A percentile compares a stretch with the other conserved stretches of the same genome.
Evolutionary conservation across 225 moss, liverwort and hornwort species (phyloP).

Genomic region (Ulota crispa): DNA sequence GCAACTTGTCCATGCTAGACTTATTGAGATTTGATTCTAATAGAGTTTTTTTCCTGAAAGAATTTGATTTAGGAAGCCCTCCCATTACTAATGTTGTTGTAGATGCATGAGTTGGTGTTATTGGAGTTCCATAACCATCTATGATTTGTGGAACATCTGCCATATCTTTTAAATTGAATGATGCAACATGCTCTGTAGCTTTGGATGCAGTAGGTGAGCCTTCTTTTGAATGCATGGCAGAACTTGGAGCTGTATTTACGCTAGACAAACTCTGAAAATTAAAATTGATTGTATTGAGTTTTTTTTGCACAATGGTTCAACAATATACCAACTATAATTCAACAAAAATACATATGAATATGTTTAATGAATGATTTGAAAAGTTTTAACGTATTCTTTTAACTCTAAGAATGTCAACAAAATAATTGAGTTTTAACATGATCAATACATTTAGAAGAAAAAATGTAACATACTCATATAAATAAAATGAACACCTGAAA

Average conservation of each 20-base stretch:
- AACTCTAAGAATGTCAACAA: no score
- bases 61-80: conserved; percentile 53
- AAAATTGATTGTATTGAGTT: not conserved
- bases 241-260: conserved; percentile 56
- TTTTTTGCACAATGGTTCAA: not conserved
- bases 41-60: conserved; percentile 62
- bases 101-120: conserved; percentile 53
- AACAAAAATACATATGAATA: not conserved
- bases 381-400: no score
- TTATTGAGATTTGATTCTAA: conserved; percentile 74
- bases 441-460: not conserved
- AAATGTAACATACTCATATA: not conserved
- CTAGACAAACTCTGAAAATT: conserved; percentile 40
- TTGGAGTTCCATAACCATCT: conserved; percentile 26
- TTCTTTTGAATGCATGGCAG: conserved; percentile 68
- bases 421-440: no score
- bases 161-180: conserved; percentile 47
- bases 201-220: conserved; percentile 56
- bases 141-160: conserved; percentile 27
- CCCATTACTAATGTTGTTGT: conserved; percentile 25
- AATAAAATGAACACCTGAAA: conserved; percentile 38
- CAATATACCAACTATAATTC: not conserved
- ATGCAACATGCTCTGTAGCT: conserved; percentile 27
- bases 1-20: conserved; percentile 80
- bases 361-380: no score